Evolutionary conservation across 2,329 filamentous ascomycete genomes (phyloP).

Genomic region (Hypoxylon sp.): DNA sequence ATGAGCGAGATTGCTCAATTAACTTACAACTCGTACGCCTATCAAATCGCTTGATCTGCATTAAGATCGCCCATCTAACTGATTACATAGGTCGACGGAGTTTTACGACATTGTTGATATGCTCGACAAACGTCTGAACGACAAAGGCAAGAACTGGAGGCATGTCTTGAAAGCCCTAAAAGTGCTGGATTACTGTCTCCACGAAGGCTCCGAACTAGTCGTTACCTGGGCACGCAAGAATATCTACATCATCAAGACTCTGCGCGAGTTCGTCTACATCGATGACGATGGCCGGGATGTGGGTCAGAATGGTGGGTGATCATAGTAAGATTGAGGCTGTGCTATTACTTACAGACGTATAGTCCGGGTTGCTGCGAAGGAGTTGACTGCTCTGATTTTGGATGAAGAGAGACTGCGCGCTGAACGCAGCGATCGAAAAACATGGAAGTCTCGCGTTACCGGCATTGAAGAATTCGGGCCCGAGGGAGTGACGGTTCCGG

Average conservation of each 20-base stretch:
- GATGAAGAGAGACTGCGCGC: conserved; percentile 93
- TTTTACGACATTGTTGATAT: conserved; percentile 99
- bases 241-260: conserved; percentile 97
- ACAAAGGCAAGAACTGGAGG: conserved; percentile 99
- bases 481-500: conserved; percentile 57
- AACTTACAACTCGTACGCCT: conserved; percentile 93
- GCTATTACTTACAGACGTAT: conserved; percentile 50
- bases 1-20: conserved; percentile 99
- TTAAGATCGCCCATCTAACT: conserved; percentile 39
- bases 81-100: conserved; percentile 79
- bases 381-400: conserved; percentile 89
- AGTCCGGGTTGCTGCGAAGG: conserved; percentile 97
- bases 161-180: conserved; percentile 98
- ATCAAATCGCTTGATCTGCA: conserved; percentile 7
- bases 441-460: conserved; percentile 96
- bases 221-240: conserved; percentile 99
- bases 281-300: conserved; percentile 97
- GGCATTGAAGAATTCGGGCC: conserved; percentile 86
- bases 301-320: conserved; percentile 87
- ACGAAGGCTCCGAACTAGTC: conserved; percentile 95
- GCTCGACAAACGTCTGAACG: conserved; percentile 97
- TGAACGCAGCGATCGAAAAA: conserved; percentile 90
- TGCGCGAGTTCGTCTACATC: conserved; percentile 96
- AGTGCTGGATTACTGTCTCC: conserved; percentile 96
- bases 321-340: conserved; percentile 31